Evolutionary conservation across 2,329 filamentous ascomycete genomes (phyloP), one percentile per base, ranked within the genome.

Genomic region (Penicillium glabrum): DNA sequence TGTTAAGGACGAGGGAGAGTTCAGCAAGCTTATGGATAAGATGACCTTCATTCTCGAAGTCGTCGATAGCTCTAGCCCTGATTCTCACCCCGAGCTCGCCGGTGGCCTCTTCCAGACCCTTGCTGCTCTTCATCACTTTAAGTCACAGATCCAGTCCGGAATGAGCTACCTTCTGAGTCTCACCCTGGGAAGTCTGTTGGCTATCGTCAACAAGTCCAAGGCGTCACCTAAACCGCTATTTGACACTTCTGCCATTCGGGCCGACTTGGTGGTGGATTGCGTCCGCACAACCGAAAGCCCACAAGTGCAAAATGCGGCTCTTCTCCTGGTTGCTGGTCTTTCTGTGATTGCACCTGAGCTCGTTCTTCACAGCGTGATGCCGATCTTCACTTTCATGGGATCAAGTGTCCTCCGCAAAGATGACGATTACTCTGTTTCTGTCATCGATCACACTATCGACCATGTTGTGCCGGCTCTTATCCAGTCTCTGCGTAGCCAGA

Each of bases 311-410:
- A 97, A 96, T 69, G 87, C 89, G 6, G 93, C 95, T 4, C 81
- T 99, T 14, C 84, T 98, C 9, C 81, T 99, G 26, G 90, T 98
- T 56, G 92, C 93, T 24, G 89, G 87, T 55, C 81, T 99, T 41
- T 93, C 95, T 23, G 89, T 89, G 39, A 90, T 93, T 64, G 91
- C 91, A 0, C 95, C 96, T 0, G 93, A 96, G 72, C 80, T 96
- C 47, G 91, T 99, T 3, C 82, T 99, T 56, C 93, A 99, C 76
- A 97, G 92, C 66, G 91, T 99, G 53, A 99, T 99, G 95, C 95
- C 95, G 13, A 93, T 99, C 51, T 99, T 99, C 77, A 98, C 95
- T 0, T 97, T 98, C 72, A 97, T 98, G 88, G 92, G 93, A 43
- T 89, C 89, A 44, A 96, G 91, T 3, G 88, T 97, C 21, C 83